Evolutionary conservation across 768 basidiomycete genomes (phyloP), one percentile per base, ranked within the genome.

Genomic region (Tricholoma matsutake): DNA sequence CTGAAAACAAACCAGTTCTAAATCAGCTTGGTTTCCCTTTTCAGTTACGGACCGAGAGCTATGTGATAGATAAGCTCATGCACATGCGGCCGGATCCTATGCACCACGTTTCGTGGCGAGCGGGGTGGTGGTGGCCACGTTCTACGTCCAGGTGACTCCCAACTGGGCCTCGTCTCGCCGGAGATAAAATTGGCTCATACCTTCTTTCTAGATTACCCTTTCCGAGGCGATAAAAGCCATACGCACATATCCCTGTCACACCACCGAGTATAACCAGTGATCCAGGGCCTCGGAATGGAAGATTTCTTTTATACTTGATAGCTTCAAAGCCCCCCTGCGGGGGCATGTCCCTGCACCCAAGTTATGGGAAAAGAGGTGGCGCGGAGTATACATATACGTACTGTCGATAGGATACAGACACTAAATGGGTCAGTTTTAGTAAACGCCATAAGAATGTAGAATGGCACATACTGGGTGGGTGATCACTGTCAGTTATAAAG

Each of bases 271-370:
- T 86, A 64, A 83, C 88, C 59, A 88, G 79, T 22, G 93, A 94
- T 34, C 92, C 86, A 57, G 93, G 94, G 2, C 93, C 93, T 61
- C 91, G 86, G 72, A 93, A 79, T 51, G 96, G 95, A 52, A 98
- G 85, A 76, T 96, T 96, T 66, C 96, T 91, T 76, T 94, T 96
- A 84, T 98, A 99, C 75, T 89, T 89, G 77, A 99, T 77, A 29
- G 89, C 78, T 71, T 92, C 94, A 76, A 96, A 99, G 2, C 96
- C 96, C 63, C 94, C 95, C 49, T 86, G 67, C 43, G 96, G 96
- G 68, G 96, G 96, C 87, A 99, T 90, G 71, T 99, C 96, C 77
- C 96, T 97, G 76, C 61, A 62, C 28, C 59, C 66, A 61, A 51
- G 54, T 39, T n/a, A 31, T 13, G 62, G 64, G 41, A 66, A 61